These are phyloP conservation scores for Kokia cookei DNA, from an alignment of 441 rosid species.

Conservation along the genomic window DNA sequence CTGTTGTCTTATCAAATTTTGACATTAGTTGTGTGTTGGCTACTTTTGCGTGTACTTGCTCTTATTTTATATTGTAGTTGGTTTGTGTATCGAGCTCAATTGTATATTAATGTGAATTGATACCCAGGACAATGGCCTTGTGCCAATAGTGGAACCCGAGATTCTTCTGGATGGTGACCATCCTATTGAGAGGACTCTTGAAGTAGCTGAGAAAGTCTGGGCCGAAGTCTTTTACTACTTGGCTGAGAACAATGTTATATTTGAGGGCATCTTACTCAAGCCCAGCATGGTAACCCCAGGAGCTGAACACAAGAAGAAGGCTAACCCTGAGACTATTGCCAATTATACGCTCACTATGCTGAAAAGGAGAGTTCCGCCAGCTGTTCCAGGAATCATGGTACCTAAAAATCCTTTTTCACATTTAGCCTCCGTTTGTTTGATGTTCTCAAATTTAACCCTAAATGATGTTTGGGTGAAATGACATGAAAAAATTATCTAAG, in stretches of 20 bases:
- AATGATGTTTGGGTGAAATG: neutral
- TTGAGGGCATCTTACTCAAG: constrained; percentile 92
- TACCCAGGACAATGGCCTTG: constrained; percentile 87
- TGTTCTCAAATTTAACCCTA: neutral
- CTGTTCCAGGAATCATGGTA: constrained; percentile 98
- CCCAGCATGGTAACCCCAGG: constrained; percentile 99
- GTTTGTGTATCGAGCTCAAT: neutral
- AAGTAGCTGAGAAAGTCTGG: constrained; percentile 99
- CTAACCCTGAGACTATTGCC: constrained; percentile 85
- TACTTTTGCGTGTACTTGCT: neutral
- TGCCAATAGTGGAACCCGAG: constrained; percentile 99
- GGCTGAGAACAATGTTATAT: constrained; percentile 83
- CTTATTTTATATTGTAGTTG: neutral
- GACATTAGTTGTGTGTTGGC: neutral
- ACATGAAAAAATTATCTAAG: neutral
- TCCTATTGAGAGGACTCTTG: constrained; percentile 87
- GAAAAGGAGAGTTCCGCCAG: constrained; percentile 88
- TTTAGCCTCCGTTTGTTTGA: neutral
- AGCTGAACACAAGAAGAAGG: constrained; percentile 90
- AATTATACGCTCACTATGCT: constrained; percentile 87
- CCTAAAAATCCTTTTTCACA: neutral
- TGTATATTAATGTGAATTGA: neutral
- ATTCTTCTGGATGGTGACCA: constrained; percentile 98
- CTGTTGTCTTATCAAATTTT: neutral
- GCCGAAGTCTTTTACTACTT: constrained; percentile 92